phyloP scores from a whole-genome alignment of 306 rosid genomes.

The Calophaca sinica region DNA sequence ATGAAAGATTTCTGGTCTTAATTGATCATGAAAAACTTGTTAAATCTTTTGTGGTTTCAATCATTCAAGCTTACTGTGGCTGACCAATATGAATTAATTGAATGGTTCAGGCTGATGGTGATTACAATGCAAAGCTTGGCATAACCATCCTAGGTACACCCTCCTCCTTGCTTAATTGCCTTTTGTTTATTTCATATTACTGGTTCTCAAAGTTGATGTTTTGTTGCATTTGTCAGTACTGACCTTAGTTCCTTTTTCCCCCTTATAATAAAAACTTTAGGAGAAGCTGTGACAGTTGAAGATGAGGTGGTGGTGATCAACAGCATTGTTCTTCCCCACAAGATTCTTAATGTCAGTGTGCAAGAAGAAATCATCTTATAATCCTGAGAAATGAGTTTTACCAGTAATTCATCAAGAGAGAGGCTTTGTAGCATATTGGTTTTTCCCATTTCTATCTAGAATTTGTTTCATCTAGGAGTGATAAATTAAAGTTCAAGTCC shows the following conservation, averaged over 20 bases:
- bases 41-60: background rate
- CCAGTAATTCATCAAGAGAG: slow-evolving; percentile 17
- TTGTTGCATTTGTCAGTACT: slow-evolving; percentile 10
- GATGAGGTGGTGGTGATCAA: slow-evolving; percentile 84
- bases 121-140: slow-evolving; percentile 84
- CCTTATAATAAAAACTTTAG: slow-evolving; percentile 48
- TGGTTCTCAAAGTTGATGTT: slow-evolving; percentile 16
- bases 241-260: slow-evolving; percentile 18
- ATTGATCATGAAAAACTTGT: slow-evolving; percentile 3
- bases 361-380: slow-evolving; percentile 91
- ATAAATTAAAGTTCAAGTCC: slow-evolving; percentile 26
- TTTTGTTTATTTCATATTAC: background rate
- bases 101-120: slow-evolving; percentile 83
- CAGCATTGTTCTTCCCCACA: slow-evolving; percentile 95
- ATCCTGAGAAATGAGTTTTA: slow-evolving; percentile 27
- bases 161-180: background rate
- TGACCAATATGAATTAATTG: slow-evolving; percentile 36
- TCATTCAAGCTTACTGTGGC: slow-evolving; percentile 19
- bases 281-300: slow-evolving; percentile 91
- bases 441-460: slow-evolving; percentile 5
- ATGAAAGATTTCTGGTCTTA: background rate
- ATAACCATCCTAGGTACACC: slow-evolving; percentile 78
- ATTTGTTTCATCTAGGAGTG: slow-evolving; percentile 26
- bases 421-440: slow-evolving; percentile 34
- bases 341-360: slow-evolving; percentile 87